These are phyloP conservation scores for Coemansia sp. DNA, from an alignment of 192 early-diverging fungal genomes.

Conservation along the genomic window DNA sequence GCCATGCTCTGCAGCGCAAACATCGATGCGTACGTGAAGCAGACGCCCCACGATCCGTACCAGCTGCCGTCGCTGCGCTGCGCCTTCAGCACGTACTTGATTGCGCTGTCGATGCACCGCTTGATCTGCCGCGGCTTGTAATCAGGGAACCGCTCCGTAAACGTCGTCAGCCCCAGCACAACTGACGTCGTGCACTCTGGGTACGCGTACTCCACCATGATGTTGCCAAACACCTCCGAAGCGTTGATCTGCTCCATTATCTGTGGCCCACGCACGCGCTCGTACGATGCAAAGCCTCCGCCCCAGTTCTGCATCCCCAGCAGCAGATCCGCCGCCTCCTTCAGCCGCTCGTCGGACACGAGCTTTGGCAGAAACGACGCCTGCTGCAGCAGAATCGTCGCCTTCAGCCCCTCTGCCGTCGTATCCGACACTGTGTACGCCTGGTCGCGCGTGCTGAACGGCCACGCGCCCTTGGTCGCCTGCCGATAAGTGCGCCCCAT, in stretches of 20 bases:
- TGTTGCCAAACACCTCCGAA: slow-evolving; percentile 96
- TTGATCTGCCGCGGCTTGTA: slow-evolving; percentile 83
- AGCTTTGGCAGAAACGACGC: slow-evolving; percentile 59
- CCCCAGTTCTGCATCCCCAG: slow-evolving; percentile 89
- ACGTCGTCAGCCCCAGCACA: slow-evolving; percentile 79
- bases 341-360: slow-evolving; percentile 70
- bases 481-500: slow-evolving; percentile 77
- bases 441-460: slow-evolving; percentile 92
- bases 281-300: slow-evolving; percentile 94
- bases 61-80: slow-evolving; percentile 87
- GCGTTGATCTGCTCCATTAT: slow-evolving; percentile 90
- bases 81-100: slow-evolving; percentile 70
- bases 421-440: slow-evolving; percentile 95
- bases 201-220: slow-evolving; percentile 97
- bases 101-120: slow-evolving; percentile 59
- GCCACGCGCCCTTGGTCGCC: slow-evolving; percentile 89
- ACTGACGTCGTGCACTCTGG: slow-evolving; percentile 97
- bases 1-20: slow-evolving; percentile 87
- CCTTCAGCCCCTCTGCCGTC: slow-evolving; percentile 89
- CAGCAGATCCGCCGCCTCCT: slow-evolving; percentile 87
- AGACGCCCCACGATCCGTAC: slow-evolving; percentile 97
- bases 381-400: slow-evolving; percentile 72
- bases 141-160: slow-evolving; percentile 72
- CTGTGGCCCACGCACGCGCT: slow-evolving; percentile 73
- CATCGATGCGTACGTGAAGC: slow-evolving; percentile 94